Evolutionary conservation across 2,329 filamentous ascomycete genomes (phyloP), one percentile per base, ranked within the genome.

Genomic region (Clonostachys chloroleuca): DNA sequence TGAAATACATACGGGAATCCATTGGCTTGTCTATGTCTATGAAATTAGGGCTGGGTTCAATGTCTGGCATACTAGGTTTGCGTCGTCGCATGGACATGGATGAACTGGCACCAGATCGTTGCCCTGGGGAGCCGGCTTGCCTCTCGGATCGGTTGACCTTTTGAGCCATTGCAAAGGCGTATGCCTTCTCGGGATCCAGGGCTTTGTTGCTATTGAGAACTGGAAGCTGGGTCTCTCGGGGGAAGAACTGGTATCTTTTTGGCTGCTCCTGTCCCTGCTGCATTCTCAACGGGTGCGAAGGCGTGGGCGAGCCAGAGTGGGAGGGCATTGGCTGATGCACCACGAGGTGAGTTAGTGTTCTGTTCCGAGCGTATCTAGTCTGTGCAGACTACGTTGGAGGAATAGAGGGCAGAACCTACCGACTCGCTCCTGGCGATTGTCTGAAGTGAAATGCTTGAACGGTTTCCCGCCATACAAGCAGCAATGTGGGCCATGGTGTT

Each of bases 11-110:
- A 87, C 84, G 84, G 56, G 84, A 87, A 64, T 87, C 84, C 36
- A 39, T 39, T n/a, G 36, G 36, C 81, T 87, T 86, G 45, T 80
- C 63, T 52, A 86, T 81, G 13, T 80, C 63, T 52, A 86, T 81
- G 13, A 86, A 83, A 2, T 83, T 86, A 6, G 82, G 84, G 82
- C 86, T 84, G 34, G 80, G 81, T 3, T 80, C 83, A 43, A 85
- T 63, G 51, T 87, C 84, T 10, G 81, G 78, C 13, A 84, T 77
- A 62, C 78, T 85, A 54, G 80, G 69, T 59, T 87, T 87, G 52
- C 82, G 76, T 55, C 83, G 74, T 51, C 81, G 71, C 44, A 66
- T 72, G 12, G 37, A n/a, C 24, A 30, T 10, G 24, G 24, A 30
- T 30, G 24, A 30, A 10, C 24, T 30, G 9, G 24, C 24, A 30